Evolutionary conservation across 805 yeast genomes (phyloP), one percentile per base, ranked within the genome.

Genomic region (Torulaspora microellipsoides): DNA sequence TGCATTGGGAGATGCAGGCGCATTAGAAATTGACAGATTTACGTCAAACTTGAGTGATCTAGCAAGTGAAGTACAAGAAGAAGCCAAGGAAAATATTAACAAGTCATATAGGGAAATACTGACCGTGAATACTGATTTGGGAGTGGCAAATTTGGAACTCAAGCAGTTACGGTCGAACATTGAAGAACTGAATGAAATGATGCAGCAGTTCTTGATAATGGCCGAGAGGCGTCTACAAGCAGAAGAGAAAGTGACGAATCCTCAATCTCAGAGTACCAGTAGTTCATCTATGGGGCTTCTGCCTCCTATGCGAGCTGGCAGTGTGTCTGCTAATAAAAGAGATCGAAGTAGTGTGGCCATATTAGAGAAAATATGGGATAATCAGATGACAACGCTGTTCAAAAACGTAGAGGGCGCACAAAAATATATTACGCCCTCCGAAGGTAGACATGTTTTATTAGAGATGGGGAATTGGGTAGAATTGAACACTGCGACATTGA

Each of bases 321-420:
- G 37, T 12, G 40, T 48, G 2, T 38, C 47, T 25, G 34, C 31
- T n/a, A 49, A 36, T 31, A 58, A 48, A 42, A 67, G 70, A 40
- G 88, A 84, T 59, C 70, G 95, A 34, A 78, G 82, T 47, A 80
- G 89, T 42, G 78, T 88, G 40, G 55, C 83, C 41, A 77, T 85
- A 42, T 67, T 89, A 40, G 91, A 86, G 60, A 81, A 81, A 54
- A 77, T 85, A 70, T 88, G 96, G 96, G 84, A 81, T 12, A 71
- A 72, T 34, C 88, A 85, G 56, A 68, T 89, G 57, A 77, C 76
- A 42, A 73, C 78, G 8, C 66, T 89, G 40, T 88, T 83, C 62
- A 80, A 80, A 53, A 87, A 84, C 49, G 95, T 90, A 12, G 96
- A 90, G 51, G 95, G 96, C n/a, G 89, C 95, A 1, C 90, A 85